These are phyloP conservation scores for Urochloa ruziziensis DNA, from an alignment of 176 grass and related monocot genomes.

Conservation along the genomic window DNA sequence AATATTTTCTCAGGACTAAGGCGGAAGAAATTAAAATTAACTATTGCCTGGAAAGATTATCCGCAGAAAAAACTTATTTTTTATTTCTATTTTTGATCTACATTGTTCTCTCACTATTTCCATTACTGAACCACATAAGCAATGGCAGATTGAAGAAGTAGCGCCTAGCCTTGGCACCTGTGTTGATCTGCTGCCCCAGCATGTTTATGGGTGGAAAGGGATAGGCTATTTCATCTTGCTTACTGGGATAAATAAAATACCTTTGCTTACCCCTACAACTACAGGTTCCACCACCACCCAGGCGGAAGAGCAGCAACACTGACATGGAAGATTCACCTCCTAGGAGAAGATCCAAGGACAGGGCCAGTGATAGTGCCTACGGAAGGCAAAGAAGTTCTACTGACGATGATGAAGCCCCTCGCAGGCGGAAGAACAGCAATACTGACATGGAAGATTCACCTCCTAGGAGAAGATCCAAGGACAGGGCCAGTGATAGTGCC, in stretches of 20 bases:
- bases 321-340: conserved; percentile 53
- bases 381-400: conserved; percentile 38
- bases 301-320: conserved; percentile 23
- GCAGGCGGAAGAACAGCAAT: conserved; percentile 15
- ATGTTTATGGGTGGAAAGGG: not conserved
- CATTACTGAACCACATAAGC: not conserved
- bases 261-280: not conserved
- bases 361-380: conserved; percentile 5
- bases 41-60: not conserved
- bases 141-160: not conserved
- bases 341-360: conserved; percentile 41
- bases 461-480: conserved; percentile 37
- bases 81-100: not conserved
- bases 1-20: not conserved
- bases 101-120: not conserved
- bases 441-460: conserved; percentile 51
- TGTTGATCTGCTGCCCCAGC: not conserved
- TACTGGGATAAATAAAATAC: conserved; percentile 5
- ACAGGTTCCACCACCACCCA: conserved; percentile 68
- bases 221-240: not conserved
- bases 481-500: conserved; percentile 15
- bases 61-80: not conserved
- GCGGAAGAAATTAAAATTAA: not conserved
- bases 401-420: conserved; percentile 7
- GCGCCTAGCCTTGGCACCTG: not conserved